These are phyloP conservation scores for Fusarium verrucosum DNA, from an alignment of 2,329 filamentous ascomycete genomes.

Conservation along the genomic window DNA sequence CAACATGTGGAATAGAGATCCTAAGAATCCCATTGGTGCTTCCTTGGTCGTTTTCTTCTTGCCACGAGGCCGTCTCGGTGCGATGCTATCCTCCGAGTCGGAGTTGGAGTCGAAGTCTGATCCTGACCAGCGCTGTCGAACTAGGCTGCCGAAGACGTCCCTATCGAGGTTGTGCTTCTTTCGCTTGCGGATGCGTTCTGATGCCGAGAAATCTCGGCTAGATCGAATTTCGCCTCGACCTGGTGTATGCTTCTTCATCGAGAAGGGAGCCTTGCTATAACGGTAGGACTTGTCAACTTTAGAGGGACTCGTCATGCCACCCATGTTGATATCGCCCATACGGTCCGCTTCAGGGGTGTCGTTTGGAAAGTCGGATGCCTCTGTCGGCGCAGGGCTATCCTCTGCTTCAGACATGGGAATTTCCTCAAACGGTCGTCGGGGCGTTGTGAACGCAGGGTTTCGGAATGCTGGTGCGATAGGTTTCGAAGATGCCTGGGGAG, in stretches of 20 bases:
- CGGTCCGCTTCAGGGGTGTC: constrained; percentile 63
- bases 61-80: constrained; percentile 34
- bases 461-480: constrained; percentile 63
- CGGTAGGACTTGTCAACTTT: constrained; percentile 58
- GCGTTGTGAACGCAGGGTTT: constrained; percentile 72
- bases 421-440: constrained; percentile 66
- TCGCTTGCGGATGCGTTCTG: constrained; percentile 63
- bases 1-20: constrained; percentile 60
- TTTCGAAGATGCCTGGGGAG: constrained; percentile 54
- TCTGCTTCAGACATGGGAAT: constrained; percentile 65
- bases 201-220: constrained; percentile 50
- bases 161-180: constrained; percentile 62
- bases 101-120: constrained; percentile 57
- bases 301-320: constrained; percentile 56
- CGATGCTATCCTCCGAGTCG: constrained; percentile 56
- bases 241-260: constrained; percentile 56
- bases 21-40: constrained; percentile 46
- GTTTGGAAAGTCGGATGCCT: constrained; percentile 62
- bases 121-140: constrained; percentile 56
- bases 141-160: constrained; percentile 63
- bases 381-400: constrained; percentile 67
- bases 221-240: constrained; percentile 73
- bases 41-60: constrained; percentile 38
- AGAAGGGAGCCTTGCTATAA: constrained; percentile 52
- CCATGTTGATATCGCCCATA: constrained; percentile 55